Evolutionary conservation across 805 yeast species (phyloP).

Genomic region (Ogataea sp.): DNA sequence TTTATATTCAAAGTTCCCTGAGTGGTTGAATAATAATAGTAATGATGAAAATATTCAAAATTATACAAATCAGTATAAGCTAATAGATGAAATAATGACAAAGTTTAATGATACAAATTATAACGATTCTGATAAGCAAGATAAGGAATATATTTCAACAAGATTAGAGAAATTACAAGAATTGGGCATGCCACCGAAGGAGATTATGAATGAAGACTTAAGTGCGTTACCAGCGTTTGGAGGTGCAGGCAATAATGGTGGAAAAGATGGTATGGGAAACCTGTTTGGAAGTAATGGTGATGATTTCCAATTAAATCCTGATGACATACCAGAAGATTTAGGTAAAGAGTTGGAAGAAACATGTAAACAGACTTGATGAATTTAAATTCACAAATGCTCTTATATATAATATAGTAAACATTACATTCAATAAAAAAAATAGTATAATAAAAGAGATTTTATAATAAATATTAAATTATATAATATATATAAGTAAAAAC

Average conservation of each 20-base stretch:
- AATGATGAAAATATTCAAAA: slow-evolving; percentile 28
- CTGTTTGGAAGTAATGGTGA: slow-evolving; percentile 14
- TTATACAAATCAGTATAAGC: slow-evolving; percentile 53
- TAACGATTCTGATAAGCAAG: slow-evolving; percentile 37
- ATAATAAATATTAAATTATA: no score
- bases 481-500: not conserved
- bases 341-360: slow-evolving; percentile 48
- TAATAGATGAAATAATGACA: slow-evolving; percentile 52
- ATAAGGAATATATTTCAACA: slow-evolving; percentile 43
- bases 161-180: slow-evolving; percentile 65
- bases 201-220: slow-evolving; percentile 41
- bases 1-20: slow-evolving; percentile 62
- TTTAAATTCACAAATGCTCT: not conserved
- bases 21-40: slow-evolving; percentile 50
- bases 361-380: slow-evolving; percentile 34
- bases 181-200: slow-evolving; percentile 75
- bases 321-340: slow-evolving; percentile 46
- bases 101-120: slow-evolving; percentile 63
- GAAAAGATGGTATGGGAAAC: no score
- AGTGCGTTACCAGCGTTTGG: slow-evolving; percentile 39
- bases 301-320: slow-evolving; percentile 38
- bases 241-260: slow-evolving; percentile 24
- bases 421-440: no score
- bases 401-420: no score
- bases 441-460: no score